These are phyloP conservation scores for Linnemannia elongata DNA, from an alignment of 192 early-diverging fungal species.

Conservation along the genomic window DNA sequence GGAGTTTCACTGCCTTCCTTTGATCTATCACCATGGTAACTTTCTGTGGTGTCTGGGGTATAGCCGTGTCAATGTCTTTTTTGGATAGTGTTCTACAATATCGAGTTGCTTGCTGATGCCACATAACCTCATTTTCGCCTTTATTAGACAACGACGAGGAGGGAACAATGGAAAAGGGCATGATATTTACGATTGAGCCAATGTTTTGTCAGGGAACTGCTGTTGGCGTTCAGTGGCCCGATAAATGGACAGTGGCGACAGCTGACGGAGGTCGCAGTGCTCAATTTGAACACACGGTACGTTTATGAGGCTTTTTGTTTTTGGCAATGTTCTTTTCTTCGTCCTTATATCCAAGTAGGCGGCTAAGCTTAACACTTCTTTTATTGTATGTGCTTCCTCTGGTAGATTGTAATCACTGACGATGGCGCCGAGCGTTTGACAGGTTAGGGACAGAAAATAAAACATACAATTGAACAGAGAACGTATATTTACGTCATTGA, in stretches of 20 bases:
- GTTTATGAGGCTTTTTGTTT: background rate
- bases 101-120: background rate
- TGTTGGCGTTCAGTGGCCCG: constrained; percentile 83
- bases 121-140: no score
- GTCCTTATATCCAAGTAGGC: background rate
- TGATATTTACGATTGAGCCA: constrained; percentile 93
- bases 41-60: background rate
- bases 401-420: constrained; percentile 72
- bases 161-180: constrained; percentile 79
- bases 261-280: constrained; percentile 86
- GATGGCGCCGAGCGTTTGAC: constrained; percentile 80
- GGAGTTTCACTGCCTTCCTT: constrained; percentile 86
- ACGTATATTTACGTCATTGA: background rate
- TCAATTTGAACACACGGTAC: constrained; percentile 88
- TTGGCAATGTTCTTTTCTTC: background rate
- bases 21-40: constrained; percentile 80
- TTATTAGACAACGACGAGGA: constrained; percentile 73
- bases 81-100: no score
- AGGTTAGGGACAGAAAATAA: background rate
- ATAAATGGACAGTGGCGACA: constrained; percentile 87
- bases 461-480: background rate
- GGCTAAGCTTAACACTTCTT: background rate
- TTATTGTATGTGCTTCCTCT: background rate
- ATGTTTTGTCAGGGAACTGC: constrained; percentile 86
- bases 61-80: no score